Base-by-base conservation (phyloP, 805 yeast genomes). In the Hanseniaspora valbyensis region DNA sequence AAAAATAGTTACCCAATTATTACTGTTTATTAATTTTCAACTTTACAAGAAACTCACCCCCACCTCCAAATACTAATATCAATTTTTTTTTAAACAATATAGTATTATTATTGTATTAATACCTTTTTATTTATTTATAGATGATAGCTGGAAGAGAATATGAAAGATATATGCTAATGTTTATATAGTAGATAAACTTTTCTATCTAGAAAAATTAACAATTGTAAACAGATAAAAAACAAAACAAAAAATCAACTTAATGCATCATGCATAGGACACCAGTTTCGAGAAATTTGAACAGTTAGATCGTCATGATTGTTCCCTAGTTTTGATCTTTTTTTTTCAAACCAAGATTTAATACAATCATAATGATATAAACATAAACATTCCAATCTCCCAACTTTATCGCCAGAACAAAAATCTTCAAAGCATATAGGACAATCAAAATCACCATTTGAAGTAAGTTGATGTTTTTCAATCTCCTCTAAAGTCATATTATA, bases 351-450 rank as follows among this genome's bases (percentile, higher is more conserved):
- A 52, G 78, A 80, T 62, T 83, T 80, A 56, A 92, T 92, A 66
- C 98, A 92, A 55, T 75, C 70, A 62, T 88, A 88, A 60, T 92
- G 99, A 64, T 87, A 92, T 32, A 89, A 86, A 62, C 99, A 92
- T 13, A 92, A 71, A 63, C 99, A 92, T 64, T 90, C 97, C 53
- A 92, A 66, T 38, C 99, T 69, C 0, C 95, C 97, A 16, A 92
- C 90, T 59, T 81, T 82, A 50, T 88, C 92, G 1, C 95, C 95
- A 0, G 89, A 85, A 43, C 68, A 66, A 62, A 89, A 77, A 18
- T 85, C 95, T 62, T 92, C 98, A 54, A 90, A 77, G 61, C 99
- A 92, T 22, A 92, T 90, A 14, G 87, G 90, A 63, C 99, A 92
- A 63, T 92, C 97, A 44, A 77, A 77, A 30, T 72, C 70, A 25